Evolutionary conservation across 345 rosid genomes (phyloP).

Genomic region (Salix exigua): DNA sequence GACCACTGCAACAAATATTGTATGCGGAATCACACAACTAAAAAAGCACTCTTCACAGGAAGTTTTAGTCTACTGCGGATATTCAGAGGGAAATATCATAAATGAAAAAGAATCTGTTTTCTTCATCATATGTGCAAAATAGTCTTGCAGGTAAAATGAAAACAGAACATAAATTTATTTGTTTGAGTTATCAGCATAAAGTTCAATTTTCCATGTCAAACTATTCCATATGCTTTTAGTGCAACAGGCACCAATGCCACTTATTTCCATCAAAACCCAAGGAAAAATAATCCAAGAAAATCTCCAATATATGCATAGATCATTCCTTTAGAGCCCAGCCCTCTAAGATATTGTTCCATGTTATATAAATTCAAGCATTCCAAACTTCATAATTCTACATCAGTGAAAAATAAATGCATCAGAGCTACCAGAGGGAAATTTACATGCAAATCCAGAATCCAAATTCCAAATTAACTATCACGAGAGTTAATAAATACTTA

Average conservation of each 20-base stretch:
- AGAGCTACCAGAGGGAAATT: not conserved
- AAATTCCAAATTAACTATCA: no score
- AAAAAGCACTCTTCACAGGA: not conserved
- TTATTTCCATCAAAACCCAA: not conserved
- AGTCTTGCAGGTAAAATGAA: no score
- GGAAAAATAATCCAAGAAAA: not conserved
- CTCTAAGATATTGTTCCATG: not conserved
- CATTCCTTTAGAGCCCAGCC: not conserved
- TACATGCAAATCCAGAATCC: not conserved
- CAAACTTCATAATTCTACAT: not conserved
- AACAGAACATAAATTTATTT: no score
- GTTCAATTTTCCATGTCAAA: not conserved
- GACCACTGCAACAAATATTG: constrained; percentile 67
- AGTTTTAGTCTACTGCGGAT: not conserved
- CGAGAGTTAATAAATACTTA: not conserved
- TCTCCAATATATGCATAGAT: not conserved
- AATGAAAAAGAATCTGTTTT: not conserved
- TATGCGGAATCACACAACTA: constrained; percentile 13
- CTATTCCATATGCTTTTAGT: not conserved
- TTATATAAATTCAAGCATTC: not conserved
- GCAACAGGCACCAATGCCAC: not conserved
- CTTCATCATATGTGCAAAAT: not conserved
- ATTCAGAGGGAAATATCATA: not conserved
- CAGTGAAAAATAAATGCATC: not conserved
- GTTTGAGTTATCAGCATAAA: not conserved